phyloP scores from a whole-genome alignment of 192 early-diverging fungal species.

The Chytriomyces confervae region DNA sequence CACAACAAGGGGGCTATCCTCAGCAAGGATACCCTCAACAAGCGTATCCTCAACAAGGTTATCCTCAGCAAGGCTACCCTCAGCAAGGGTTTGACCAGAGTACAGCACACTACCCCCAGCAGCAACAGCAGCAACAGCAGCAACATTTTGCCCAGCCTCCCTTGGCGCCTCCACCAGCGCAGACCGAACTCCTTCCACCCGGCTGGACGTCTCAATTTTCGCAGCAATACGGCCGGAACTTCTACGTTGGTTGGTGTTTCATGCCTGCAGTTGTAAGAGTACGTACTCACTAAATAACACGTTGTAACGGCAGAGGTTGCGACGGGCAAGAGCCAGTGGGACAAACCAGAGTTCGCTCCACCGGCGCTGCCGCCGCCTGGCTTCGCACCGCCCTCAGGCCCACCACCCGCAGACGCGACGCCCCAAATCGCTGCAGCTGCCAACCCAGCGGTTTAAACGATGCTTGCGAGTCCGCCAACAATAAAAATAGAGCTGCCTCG shows the following conservation, averaged over 20 bases:
- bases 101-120: not conserved
- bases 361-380: constrained; percentile 23
- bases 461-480: too few relatives aligned
- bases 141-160: not conserved
- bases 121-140: not conserved
- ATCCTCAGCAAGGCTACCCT: constrained; percentile 18
- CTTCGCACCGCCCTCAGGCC: not conserved
- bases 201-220: constrained; percentile 44
- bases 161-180: not conserved
- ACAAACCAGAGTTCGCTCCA: constrained; percentile 24
- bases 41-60: not conserved
- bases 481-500: too few relatives aligned
- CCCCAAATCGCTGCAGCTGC: too few relatives aligned
- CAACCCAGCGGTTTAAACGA: too few relatives aligned
- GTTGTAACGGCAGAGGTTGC: constrained; percentile 3
- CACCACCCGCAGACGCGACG: not conserved
- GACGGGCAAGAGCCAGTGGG: constrained; percentile 30
- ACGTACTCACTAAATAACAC: not conserved
- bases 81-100: not conserved
- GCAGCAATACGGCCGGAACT: constrained; percentile 37
- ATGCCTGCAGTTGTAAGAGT: too few relatives aligned
- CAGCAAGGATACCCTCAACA: constrained; percentile 1
- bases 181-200: constrained; percentile 29
- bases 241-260: constrained; percentile 39
- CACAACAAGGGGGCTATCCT: not conserved